Percentiles rank a stretch among this genome's conserved stretches.
phyloP scores from a whole-genome alignment of 2,329 filamentous ascomycete genomes.

The Talaromyces albobiverticillius region DNA sequence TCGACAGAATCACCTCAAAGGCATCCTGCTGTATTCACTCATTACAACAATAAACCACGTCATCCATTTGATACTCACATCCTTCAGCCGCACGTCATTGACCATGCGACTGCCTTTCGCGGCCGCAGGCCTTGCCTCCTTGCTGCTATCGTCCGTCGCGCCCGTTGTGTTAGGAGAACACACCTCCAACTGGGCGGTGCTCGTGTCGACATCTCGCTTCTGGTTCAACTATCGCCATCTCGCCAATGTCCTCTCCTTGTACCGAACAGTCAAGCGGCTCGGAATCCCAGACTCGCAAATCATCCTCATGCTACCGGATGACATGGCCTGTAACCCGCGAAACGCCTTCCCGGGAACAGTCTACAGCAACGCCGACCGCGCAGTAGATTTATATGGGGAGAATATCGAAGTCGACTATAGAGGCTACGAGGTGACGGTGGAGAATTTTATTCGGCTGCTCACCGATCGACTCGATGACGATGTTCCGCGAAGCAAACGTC shows the following conservation, averaged over 20 bases:
- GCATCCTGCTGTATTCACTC: too few species aligned
- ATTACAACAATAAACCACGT: background rate
- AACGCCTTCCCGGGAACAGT: slow-evolving; percentile 97
- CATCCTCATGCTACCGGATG: slow-evolving; percentile 99
- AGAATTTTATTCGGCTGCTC: slow-evolving; percentile 94
- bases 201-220: slow-evolving; percentile 97
- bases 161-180: slow-evolving; percentile 52
- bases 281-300: slow-evolving; percentile 98
- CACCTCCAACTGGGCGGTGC: slow-evolving; percentile 98
- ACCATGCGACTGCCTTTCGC: slow-evolving; percentile 3
- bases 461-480: slow-evolving; percentile 93
- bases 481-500: slow-evolving; percentile 88
- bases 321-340: slow-evolving; percentile 98
- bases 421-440: slow-evolving; percentile 96
- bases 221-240: slow-evolving; percentile 99
- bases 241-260: slow-evolving; percentile 94
- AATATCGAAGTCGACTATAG: slow-evolving; percentile 99
- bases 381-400: slow-evolving; percentile 93
- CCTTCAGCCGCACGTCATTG: background rate
- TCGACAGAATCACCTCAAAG: background rate
- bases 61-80: background rate
- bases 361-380: slow-evolving; percentile 96
- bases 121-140: slow-evolving; percentile 13
- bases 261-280: slow-evolving; percentile 95
- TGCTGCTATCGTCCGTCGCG: slow-evolving; percentile 26